Conservation (phyloP, 2,329 filamentous ascomycete genomes). For the Clonostachys solani region DNA sequence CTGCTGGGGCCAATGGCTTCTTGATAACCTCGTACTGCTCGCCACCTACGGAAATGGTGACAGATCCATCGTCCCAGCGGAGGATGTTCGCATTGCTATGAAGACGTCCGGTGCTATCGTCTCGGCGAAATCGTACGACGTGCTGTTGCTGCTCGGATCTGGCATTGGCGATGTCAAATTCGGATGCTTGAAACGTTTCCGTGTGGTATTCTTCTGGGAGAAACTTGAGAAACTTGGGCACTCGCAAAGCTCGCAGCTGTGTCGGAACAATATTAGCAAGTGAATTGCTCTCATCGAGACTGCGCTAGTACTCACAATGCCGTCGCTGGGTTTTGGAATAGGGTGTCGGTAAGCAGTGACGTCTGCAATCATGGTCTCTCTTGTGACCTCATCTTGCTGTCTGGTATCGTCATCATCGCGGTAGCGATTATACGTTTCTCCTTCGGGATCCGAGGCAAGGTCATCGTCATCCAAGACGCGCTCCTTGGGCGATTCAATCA, state of each 20-base stretch:
- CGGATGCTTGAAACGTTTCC: conserved; percentile 59
- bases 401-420: conserved; percentile 42
- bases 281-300: background rate
- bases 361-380: conserved; percentile 56
- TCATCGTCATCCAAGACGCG: conserved; percentile 61
- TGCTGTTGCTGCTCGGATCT: conserved; percentile 54
- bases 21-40: conserved; percentile 72
- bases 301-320: conserved; percentile 47
- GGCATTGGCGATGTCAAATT: conserved; percentile 49
- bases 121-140: conserved; percentile 65
- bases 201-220: conserved; percentile 64
- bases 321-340: conserved; percentile 66
- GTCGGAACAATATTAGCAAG: background rate
- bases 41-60: conserved; percentile 70
- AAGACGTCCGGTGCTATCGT: conserved; percentile 59
- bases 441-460: conserved; percentile 45
- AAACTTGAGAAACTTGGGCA: conserved; percentile 70
- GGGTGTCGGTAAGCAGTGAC: conserved; percentile 65
- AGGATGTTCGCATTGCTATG: conserved; percentile 73
- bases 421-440: conserved; percentile 30
- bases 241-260: conserved; percentile 64
- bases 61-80: conserved; percentile 75
- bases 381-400: conserved; percentile 41
- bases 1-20: conserved; percentile 62
- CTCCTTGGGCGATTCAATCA: conserved; percentile 50